Evolutionary conservation across 2,329 filamentous ascomycete species (phyloP), one percentile per base, ranked within the genome.

Genomic region (Aureobasidium namibiae): DNA sequence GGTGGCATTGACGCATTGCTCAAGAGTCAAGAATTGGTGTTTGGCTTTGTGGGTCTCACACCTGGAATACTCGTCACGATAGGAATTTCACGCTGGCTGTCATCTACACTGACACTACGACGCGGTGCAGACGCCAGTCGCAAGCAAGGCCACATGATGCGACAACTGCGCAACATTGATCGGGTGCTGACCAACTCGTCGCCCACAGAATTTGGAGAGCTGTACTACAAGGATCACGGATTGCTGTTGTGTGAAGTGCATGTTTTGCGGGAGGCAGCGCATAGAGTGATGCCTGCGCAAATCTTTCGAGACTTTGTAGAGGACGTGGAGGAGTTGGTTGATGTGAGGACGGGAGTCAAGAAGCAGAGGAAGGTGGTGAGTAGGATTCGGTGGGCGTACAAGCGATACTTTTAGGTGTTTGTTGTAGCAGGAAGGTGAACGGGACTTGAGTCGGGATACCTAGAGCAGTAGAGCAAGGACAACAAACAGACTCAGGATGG

Each of bases 1-100:
- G 90, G 89, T 61, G 94, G 94, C 18, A 99, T 99, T 64, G 92
- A 99, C 76, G 85, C 90, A 34, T 81, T 99, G 33, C 80, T 99
- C 60, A 96, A 94, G 76, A 96, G 92, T 68, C 94, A 99, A 70
- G 92, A 99, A 70, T 81, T 99, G 49, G 89, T 99, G 24, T 99
- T 99, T 75, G 94, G 90, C n/a, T 96, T 99, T 68, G 87, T 99
- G 38, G 92, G 92, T 6, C 78, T 99, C 26, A 97, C 94, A 0
- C 94, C 94, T 0, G 92, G 94, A 13, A 82, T 97, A n/a, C 77
- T 99, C 31, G 89, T 97, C 38, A 88, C 87, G 1, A 84, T 92
- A 62, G 86, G 84, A n/a, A 74, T 85, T 11, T 74, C 87, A 48
- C 84, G 84, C 63, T 97, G 92, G 77, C 70, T 96, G 1, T 79